These are phyloP conservation scores for Turritis glabra DNA, from an alignment of 345 rosid species.

Conservation along the genomic window DNA sequence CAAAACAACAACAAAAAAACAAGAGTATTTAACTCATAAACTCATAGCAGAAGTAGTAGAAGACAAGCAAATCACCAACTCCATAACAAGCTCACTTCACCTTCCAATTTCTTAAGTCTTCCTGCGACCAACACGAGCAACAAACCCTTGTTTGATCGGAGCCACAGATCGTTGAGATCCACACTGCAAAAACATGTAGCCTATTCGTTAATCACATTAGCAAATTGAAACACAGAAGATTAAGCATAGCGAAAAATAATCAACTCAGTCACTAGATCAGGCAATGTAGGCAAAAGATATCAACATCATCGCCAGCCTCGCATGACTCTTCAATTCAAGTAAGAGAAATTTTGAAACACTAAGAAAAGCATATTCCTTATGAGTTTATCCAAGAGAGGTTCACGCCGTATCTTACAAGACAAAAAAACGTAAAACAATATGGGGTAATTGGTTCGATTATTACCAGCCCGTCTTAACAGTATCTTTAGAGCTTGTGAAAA, in stretches of 20 bases:
- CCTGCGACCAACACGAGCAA: conserved; percentile 97
- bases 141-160: conserved; percentile 93
- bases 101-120: conserved; percentile 46
- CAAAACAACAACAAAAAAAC: neutral
- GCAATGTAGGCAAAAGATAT: neutral
- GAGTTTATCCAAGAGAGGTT: neutral
- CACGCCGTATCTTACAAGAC: neutral
- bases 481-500: too few species aligned
- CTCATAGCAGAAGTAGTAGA: conserved; percentile 16
- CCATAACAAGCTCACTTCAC: conserved; percentile 28
- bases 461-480: too few species aligned
- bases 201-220: conserved; percentile 7
- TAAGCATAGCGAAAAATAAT: neutral
- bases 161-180: conserved; percentile 97
- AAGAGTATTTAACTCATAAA: conserved; percentile 21
- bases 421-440: neutral
- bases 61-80: neutral
- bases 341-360: neutral
- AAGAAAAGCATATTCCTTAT: neutral
- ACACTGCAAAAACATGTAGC: conserved; percentile 55
- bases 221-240: neutral
- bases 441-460: neutral
- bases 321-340: neutral
- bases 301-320: neutral
- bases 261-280: conserved; percentile 5